Evolutionary conservation across 176 grass and related monocot species (phyloP).

Genomic region (Stipa capillata): DNA sequence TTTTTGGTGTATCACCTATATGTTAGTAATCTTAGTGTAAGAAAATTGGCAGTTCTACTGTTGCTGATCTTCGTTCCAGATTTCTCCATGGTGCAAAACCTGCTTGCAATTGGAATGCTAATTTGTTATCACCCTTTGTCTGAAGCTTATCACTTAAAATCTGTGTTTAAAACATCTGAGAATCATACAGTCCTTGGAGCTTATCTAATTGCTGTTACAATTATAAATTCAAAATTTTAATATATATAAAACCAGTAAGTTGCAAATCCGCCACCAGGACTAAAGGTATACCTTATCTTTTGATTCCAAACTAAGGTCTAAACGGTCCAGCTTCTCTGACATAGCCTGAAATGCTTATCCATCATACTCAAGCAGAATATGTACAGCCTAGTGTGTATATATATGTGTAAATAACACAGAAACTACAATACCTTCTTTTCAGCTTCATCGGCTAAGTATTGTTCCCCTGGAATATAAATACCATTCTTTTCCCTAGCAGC

Average conservation of each 20-base stretch:
- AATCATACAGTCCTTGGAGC: too few relatives aligned
- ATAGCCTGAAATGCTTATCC: neutral
- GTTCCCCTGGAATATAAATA: constrained; percentile 62
- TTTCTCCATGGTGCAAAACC: too few relatives aligned
- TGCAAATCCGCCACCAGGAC: neutral
- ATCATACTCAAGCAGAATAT: neutral
- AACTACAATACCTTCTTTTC: constrained; percentile 48
- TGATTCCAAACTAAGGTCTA: constrained; percentile 52
- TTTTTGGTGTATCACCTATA: too few relatives aligned
- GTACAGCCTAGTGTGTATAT: too few relatives aligned
- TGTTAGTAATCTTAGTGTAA: too few relatives aligned
- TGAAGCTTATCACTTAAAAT: constrained; percentile 47
- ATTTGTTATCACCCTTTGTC: too few relatives aligned
- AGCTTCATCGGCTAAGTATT: constrained; percentile 55
- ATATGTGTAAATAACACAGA: neutral
- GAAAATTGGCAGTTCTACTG: too few relatives aligned
- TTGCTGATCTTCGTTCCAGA: too few relatives aligned
- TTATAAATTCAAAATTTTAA: neutral
- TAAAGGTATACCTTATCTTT: constrained; percentile 50
- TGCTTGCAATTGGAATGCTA: too few relatives aligned
- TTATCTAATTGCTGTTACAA: too few relatives aligned
- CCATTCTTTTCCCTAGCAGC: constrained; percentile 90
- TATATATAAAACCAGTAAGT: neutral
- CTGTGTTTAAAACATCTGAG: too few relatives aligned
- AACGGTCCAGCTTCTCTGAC: constrained; percentile 46